Evolutionary conservation across 129 eudicot genomes (phyloP), one percentile per base, ranked within the genome.

Genomic region (Ambrosia artemisiifolia): DNA sequence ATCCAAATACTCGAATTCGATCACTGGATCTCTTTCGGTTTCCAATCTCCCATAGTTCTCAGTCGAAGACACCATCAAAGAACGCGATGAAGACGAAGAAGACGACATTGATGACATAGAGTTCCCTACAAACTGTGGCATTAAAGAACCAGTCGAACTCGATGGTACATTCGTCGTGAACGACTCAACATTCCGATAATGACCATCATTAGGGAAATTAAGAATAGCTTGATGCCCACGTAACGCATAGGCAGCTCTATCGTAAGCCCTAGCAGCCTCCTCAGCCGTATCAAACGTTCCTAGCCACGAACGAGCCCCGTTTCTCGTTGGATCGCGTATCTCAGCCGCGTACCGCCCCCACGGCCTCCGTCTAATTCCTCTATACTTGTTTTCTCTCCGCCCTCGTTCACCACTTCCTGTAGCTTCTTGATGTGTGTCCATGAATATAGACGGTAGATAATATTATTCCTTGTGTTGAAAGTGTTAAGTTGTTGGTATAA

Each of bases 261-360:
- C 97, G 60, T 91, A 91, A 6, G 97, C 97, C 75, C 96, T 57
- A 8, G 97, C 97, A 0, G 97, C 97, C 34, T 84, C 97, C 77
- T 88, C 97, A 0, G 92, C 93, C 3, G 96, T 86, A 18, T 88
- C 93, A 20, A 72, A 91, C 14, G 97, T 91, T 2, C 97, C 97
- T 0, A 91, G 84, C 97, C 97, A 88, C 53, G 83, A 47, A 2
- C 97, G 90, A 1, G 90, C 95, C 3, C 97, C 97, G 30, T 86
- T 83, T 13, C 87, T 61, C 5, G 81, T 81, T 1, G 97, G 93
- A 46, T 91, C 97, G 1, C 97, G 92, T 70, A 91, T 91, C 75
- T 91, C 97, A 1, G 97, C 97, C 2, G 97, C 97, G 63, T 63
- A 91, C 8, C 88, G 81, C 5, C 96, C 97, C 97, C 97, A 88